Percentiles rank a stretch among this genome's conserved stretches.
These are phyloP conservation scores for Acanthamoeba culbertsoni DNA, from an alignment of 208 protist genomes.

Conservation along the genomic window DNA sequence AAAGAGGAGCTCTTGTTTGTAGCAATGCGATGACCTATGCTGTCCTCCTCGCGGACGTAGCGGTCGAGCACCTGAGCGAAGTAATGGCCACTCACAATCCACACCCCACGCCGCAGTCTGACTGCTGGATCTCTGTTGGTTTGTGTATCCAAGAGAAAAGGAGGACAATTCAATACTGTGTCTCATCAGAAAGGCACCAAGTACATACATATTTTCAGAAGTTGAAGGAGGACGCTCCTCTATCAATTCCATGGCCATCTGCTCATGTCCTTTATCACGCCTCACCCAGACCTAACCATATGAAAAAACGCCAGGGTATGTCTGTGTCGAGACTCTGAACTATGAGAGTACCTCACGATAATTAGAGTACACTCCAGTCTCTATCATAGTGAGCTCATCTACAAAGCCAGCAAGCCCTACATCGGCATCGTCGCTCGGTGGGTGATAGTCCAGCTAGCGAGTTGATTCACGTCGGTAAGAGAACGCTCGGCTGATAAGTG, in stretches of 20 bases:
- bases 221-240: not conserved
- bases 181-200: not conserved
- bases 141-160: too few relatives aligned
- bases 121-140: not conserved
- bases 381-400: not conserved
- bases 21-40: not conserved
- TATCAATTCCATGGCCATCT: not conserved
- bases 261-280: not conserved
- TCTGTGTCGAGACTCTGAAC: not conserved
- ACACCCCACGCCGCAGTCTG: not conserved
- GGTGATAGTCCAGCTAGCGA: not conserved
- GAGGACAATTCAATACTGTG: not conserved
- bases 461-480: not conserved
- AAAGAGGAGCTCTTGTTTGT: not conserved
- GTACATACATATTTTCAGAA: not conserved
- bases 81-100: not conserved
- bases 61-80: constrained; percentile 14
- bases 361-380: not conserved
- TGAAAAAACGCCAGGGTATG: not conserved
- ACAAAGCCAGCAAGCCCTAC: not conserved
- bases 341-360: not conserved
- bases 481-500: not conserved
- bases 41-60: not conserved
- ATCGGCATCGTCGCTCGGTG: not conserved
- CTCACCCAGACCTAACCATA: not conserved